phyloP scores from a whole-genome alignment of 768 basidiomycete species.

The Lactifluus hygrophoroides region DNA sequence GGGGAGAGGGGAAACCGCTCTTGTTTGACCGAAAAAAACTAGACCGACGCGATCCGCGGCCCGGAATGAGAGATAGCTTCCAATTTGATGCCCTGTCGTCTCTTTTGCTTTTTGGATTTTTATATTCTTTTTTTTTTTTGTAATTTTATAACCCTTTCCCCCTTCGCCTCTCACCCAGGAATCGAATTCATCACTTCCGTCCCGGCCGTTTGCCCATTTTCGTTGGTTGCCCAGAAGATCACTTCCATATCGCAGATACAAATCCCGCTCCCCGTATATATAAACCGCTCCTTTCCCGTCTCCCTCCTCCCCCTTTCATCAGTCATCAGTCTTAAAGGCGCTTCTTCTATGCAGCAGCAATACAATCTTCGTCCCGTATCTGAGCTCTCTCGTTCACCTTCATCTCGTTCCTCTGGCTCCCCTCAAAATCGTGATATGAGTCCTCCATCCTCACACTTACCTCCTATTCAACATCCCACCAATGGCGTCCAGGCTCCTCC shows the following conservation, averaged over 20 bases:
- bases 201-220: constrained; percentile 13
- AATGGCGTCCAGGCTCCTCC: constrained; percentile 8
- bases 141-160: too few species aligned
- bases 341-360: constrained; percentile 16
- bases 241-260: constrained; percentile 8
- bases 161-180: constrained; percentile 6
- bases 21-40: constrained; percentile 1
- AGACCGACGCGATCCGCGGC: constrained; percentile 13
- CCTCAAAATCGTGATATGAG: constrained; percentile 11
- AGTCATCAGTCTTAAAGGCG: not conserved
- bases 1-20: not conserved
- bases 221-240: constrained; percentile 14
- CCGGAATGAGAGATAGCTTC: constrained; percentile 17
- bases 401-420: constrained; percentile 12
- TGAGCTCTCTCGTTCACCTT: constrained; percentile 17
- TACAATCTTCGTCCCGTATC: constrained; percentile 19
- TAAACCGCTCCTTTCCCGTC: not conserved
- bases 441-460: constrained; percentile 14
- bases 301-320: not conserved
- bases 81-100: constrained; percentile 13
- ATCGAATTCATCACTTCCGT: constrained; percentile 18
- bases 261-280: constrained; percentile 19
- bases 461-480: constrained; percentile 16
- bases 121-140: too few species aligned
- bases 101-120: not conserved